Evolutionary conservation across 805 yeast genomes (phyloP).

Genomic region (Wickerhamiella cacticola): DNA sequence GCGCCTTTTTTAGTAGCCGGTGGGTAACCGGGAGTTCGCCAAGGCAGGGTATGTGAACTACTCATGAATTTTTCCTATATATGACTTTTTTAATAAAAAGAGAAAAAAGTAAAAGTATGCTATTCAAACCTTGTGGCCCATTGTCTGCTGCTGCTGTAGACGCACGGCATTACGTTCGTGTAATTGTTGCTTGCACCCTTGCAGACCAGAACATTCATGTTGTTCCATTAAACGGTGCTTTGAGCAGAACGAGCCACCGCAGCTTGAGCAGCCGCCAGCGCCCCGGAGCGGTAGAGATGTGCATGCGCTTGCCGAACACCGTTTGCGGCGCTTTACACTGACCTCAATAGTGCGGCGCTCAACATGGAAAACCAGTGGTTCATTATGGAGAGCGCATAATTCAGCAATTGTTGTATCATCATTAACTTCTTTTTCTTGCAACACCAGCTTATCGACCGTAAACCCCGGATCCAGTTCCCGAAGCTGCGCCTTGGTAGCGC

Average conservation of each 20-base stretch:
- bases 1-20: no score
- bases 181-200: conserved; percentile 66
- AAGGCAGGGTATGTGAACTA: no score
- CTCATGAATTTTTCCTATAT: no score
- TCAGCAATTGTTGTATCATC: conserved; percentile 26
- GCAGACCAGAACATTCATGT: conserved; percentile 68
- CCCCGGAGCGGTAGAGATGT: conserved; percentile 48
- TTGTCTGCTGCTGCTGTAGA: conserved; percentile 76
- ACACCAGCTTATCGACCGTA: conserved; percentile 23
- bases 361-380: conserved; percentile 25
- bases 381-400: conserved; percentile 22
- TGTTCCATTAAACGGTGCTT: conserved; percentile 78
- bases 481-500: conserved; percentile 26
- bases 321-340: conserved; percentile 30
- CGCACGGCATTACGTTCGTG: conserved; percentile 78
- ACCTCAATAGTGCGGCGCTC: conserved; percentile 24
- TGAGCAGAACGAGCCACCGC: conserved; percentile 76
- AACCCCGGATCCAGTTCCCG: conserved; percentile 24
- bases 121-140: conserved; percentile 48
- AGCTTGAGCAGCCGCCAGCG: conserved; percentile 74
- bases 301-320: conserved; percentile 47
- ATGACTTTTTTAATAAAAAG: neutral
- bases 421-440: conserved; percentile 25
- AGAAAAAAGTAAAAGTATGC: neutral
- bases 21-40: no score